Percentiles rank a stretch among this genome's conserved stretches.
These are phyloP conservation scores for Quercus dentata DNA, from an alignment of 306 rosid genomes.

Conservation along the genomic window DNA sequence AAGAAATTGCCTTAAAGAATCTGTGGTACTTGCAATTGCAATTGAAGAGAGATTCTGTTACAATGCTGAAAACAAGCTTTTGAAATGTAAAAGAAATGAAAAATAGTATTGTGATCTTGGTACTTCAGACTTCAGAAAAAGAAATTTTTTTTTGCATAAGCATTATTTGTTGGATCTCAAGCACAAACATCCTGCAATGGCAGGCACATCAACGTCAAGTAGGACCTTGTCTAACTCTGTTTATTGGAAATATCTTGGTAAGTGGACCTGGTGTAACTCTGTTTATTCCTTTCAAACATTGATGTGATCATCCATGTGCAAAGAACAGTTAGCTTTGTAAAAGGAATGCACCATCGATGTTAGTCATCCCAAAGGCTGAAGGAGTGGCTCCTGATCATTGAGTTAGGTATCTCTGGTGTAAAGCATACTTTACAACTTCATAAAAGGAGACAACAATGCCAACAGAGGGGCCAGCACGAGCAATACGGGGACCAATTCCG, in stretches of 20 bases:
- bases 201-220: slow-evolving; percentile 7
- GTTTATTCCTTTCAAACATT: background rate
- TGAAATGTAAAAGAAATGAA: background rate
- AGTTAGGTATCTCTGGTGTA: slow-evolving; percentile 37
- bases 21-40: background rate
- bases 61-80: background rate
- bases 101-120: background rate
- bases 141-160: slow-evolving; percentile 1
- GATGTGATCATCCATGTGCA: background rate
- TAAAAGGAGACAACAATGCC: slow-evolving; percentile 91
- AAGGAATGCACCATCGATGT: background rate
- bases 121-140: background rate
- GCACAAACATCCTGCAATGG: slow-evolving; percentile 23
- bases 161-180: slow-evolving; percentile 6
- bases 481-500: slow-evolving; percentile 79
- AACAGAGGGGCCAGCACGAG: slow-evolving; percentile 89
- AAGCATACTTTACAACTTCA: slow-evolving; percentile 74
- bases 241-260: background rate
- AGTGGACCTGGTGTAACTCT: background rate
- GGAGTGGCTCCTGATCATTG: slow-evolving; percentile 21
- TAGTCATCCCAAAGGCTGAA: no score
- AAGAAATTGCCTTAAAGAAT: background rate
- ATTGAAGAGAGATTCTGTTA: background rate
- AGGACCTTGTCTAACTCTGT: background rate
- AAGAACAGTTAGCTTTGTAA: background rate